Conservation (phyloP, 169 alveolate genomes). For the Miamiensis avidus region DNA sequence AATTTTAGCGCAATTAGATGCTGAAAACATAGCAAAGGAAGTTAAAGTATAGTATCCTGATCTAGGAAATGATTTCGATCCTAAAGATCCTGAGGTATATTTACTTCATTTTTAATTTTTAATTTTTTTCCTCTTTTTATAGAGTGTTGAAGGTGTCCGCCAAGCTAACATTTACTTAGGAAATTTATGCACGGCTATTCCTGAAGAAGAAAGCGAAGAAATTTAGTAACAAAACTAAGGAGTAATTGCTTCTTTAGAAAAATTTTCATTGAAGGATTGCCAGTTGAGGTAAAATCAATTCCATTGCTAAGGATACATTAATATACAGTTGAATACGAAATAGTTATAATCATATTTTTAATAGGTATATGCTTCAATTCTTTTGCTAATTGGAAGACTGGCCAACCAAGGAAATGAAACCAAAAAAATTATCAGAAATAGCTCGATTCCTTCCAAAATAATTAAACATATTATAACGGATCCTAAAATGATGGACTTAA, state of each 20-base stretch:
- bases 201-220: conserved; percentile 24
- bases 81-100: background rate
- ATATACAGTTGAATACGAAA: background rate
- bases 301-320: too few species aligned
- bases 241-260: background rate
- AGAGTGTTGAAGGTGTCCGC: conserved; percentile 1
- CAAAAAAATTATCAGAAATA: background rate
- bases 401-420: conserved; percentile 21
- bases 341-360: too few species aligned
- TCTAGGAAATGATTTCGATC: background rate
- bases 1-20: background rate
- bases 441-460: background rate
- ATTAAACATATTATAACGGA: too few species aligned
- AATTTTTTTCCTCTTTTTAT: too few species aligned
- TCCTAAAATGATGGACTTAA: background rate
- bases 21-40: background rate
- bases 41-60: conserved; percentile 7
- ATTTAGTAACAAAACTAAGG: background rate
- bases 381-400: conserved; percentile 2
- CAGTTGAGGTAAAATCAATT: background rate
- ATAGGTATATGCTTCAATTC: background rate
- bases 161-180: conserved; percentile 21
- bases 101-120: background rate
- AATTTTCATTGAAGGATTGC: background rate
- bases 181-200: conserved; percentile 1